Evolutionary conservation across 2,329 filamentous ascomycete species (phyloP).

Genomic region (Trematosphaeria pertusa): DNA sequence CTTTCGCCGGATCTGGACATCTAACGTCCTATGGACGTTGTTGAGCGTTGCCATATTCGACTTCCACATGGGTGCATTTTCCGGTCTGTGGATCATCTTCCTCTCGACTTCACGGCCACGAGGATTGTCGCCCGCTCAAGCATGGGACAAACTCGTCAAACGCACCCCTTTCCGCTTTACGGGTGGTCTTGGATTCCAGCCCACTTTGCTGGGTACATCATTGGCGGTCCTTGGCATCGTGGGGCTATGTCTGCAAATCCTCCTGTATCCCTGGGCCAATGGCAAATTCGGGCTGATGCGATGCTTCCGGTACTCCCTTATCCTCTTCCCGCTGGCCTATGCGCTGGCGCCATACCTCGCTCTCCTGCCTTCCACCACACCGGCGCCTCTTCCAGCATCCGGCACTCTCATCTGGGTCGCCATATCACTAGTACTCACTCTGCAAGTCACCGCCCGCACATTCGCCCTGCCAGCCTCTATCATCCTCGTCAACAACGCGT

Average conservation of each 20-base stretch:
- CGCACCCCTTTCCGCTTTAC: constrained; percentile 62
- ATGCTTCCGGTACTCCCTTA: constrained; percentile 72
- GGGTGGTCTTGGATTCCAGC: constrained; percentile 77
- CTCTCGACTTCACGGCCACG: constrained; percentile 75
- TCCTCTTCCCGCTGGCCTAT: constrained; percentile 75
- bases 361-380: constrained; percentile 65
- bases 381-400: constrained; percentile 57
- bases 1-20: constrained; percentile 60
- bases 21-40: constrained; percentile 64
- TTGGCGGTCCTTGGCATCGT: constrained; percentile 79
- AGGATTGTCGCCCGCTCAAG: no score
- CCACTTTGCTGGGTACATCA: constrained; percentile 74
- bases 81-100: constrained; percentile 78
- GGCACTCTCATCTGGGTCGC: constrained; percentile 69
- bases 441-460: constrained; percentile 77
- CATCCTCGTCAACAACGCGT: constrained; percentile 66
- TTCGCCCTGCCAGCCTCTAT: constrained; percentile 67
- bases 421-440: constrained; percentile 67
- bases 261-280: constrained; percentile 74
- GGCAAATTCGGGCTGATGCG: constrained; percentile 70
- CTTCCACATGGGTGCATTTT: constrained; percentile 76
- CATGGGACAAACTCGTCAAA: constrained; percentile 25
- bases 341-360: constrained; percentile 73
- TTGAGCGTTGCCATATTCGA: constrained; percentile 72
- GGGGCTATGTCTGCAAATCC: constrained; percentile 75